Conservation (phyloP, 768 basidiomycete species). For the Tricholoma matsutake region DNA sequence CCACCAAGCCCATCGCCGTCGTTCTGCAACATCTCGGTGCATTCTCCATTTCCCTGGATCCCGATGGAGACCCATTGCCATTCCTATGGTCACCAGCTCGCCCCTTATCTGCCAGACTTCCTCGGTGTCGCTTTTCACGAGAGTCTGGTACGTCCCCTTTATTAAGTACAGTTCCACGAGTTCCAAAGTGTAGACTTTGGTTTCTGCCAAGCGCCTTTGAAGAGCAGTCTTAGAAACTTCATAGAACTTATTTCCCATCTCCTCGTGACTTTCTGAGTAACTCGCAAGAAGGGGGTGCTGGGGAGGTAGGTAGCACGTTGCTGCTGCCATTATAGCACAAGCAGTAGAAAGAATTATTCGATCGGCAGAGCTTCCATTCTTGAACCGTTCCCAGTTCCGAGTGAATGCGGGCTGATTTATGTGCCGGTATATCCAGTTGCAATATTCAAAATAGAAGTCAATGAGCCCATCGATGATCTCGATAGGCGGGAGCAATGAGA, state of each 20-base stretch:
- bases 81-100: conserved; percentile 69
- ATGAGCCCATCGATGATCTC: conserved; percentile 73
- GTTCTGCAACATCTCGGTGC: conserved; percentile 65
- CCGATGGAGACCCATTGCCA: conserved; percentile 82
- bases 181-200: conserved; percentile 62
- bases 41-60: conserved; percentile 81
- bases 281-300: conserved; percentile 59
- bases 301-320: conserved; percentile 67
- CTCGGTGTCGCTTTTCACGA: conserved; percentile 73
- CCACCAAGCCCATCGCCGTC: conserved; percentile 90
- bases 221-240: conserved; percentile 64
- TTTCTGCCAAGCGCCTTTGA: conserved; percentile 58
- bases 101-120: conserved; percentile 78
- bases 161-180: conserved; percentile 73
- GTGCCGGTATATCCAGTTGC: conserved; percentile 85
- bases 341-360: conserved; percentile 69
- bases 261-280: conserved; percentile 51
- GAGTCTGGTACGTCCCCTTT: conserved; percentile 67
- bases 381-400: conserved; percentile 71
- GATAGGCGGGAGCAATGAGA: conserved; percentile 59
- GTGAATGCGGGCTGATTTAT: conserved; percentile 63
- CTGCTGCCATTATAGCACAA: conserved; percentile 71
- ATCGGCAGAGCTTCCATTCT: conserved; percentile 60
- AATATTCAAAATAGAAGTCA: conserved; percentile 78
- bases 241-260: conserved; percentile 64